A percentile compares a stretch with the other conserved stretches of the same genome.
phyloP scores from a whole-genome alignment of 2,329 filamentous ascomycete species.

The Botrytis aclada region DNA sequence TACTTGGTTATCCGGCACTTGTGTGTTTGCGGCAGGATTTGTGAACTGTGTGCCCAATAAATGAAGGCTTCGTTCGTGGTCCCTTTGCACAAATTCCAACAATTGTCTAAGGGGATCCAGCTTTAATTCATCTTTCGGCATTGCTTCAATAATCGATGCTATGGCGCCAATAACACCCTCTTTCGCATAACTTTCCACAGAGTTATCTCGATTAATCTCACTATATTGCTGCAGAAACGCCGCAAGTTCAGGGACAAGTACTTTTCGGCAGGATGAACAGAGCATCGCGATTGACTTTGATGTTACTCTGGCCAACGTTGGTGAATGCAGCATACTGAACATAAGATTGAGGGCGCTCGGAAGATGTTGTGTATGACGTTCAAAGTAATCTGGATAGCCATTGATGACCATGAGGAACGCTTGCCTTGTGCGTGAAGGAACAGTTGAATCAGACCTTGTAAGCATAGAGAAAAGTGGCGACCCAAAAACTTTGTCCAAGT shows the following conservation, averaged over 20 bases:
- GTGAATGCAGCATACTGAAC: slow-evolving; percentile 65
- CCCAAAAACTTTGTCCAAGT: slow-evolving; percentile 60
- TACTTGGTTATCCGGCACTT: background rate
- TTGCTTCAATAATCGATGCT: slow-evolving; percentile 70
- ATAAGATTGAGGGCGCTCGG: slow-evolving; percentile 71
- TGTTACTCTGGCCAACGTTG: slow-evolving; percentile 61
- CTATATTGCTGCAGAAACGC: slow-evolving; percentile 71
- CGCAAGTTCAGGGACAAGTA: slow-evolving; percentile 63
- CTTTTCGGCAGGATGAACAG: slow-evolving; percentile 70
- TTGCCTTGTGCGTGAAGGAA: slow-evolving; percentile 63
- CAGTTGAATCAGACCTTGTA: slow-evolving; percentile 46
- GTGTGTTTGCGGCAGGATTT: background rate
- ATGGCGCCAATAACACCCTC: slow-evolving; percentile 73
- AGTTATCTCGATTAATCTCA: slow-evolving; percentile 55
- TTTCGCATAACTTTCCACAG: slow-evolving; percentile 65
- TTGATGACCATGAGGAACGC: slow-evolving; percentile 69
- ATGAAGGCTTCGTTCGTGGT: slow-evolving; percentile 48
- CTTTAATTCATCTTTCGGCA: slow-evolving; percentile 56
- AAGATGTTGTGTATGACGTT: slow-evolving; percentile 63
- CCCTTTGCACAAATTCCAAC: slow-evolving; percentile 58
- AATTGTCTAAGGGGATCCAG: slow-evolving; percentile 55
- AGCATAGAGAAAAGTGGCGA: slow-evolving; percentile 56
- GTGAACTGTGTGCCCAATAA: slow-evolving; percentile 19
- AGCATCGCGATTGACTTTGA: slow-evolving; percentile 72
- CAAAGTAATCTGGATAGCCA: slow-evolving; percentile 73